Conservation (phyloP, 345 rosid genomes). For the Citrus sp. region DNA sequence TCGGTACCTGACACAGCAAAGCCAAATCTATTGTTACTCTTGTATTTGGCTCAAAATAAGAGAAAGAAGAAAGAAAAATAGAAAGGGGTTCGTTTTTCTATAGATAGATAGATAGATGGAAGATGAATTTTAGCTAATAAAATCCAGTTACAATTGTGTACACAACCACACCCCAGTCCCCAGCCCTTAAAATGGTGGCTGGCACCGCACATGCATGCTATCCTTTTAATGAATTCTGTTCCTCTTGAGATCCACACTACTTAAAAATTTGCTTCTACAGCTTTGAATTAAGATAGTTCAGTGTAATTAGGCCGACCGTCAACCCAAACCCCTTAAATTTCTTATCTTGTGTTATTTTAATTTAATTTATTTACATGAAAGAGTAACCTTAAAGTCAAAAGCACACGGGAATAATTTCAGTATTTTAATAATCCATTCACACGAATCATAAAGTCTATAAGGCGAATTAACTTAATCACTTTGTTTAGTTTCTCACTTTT, state of each 20-base stretch:
- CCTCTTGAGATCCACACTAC: slow-evolving; percentile 8
- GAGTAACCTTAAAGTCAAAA: background rate
- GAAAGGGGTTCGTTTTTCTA: too few relatives aligned
- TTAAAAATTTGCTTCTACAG: background rate
- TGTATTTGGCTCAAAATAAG: background rate
- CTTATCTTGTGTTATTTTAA: too few relatives aligned
- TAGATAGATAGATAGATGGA: background rate
- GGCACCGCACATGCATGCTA: background rate
- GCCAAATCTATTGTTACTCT: background rate
- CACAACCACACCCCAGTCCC: background rate
- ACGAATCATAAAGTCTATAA: too few relatives aligned
- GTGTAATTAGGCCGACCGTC: background rate
- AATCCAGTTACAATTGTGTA: background rate
- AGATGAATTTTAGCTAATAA: background rate
- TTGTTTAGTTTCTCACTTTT: too few relatives aligned
- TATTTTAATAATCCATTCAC: background rate
- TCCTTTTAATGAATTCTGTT: background rate
- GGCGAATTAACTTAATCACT: too few relatives aligned
- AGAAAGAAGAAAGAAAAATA: too few relatives aligned
- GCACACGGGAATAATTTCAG: background rate
- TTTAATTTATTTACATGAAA: background rate
- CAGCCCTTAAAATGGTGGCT: background rate
- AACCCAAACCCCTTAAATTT: background rate
- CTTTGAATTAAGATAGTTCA: background rate
- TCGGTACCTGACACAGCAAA: too few relatives aligned